Percentiles rank a stretch among this genome's conserved stretches.
These are phyloP conservation scores for Calonectria leucothoes DNA, from an alignment of 2,329 filamentous ascomycete genomes.

Conservation along the genomic window DNA sequence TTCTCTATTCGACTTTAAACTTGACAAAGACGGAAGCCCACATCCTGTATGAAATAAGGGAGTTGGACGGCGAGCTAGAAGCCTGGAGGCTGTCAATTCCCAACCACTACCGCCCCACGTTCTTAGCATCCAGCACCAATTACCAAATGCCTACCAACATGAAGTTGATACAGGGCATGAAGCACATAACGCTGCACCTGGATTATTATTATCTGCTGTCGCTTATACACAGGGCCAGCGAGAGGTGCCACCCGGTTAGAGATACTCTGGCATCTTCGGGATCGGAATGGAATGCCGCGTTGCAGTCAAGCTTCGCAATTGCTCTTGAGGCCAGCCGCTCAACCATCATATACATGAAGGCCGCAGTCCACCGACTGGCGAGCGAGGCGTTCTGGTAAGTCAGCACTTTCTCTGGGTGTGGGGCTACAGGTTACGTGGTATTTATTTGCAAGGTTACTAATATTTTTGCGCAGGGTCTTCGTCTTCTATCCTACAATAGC, in stretches of 20 bases:
- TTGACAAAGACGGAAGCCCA: slow-evolving; percentile 65
- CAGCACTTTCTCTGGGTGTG: neutral
- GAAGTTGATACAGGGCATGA: slow-evolving; percentile 54
- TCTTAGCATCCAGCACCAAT: slow-evolving; percentile 51
- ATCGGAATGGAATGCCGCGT: slow-evolving; percentile 52
- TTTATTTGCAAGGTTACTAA: neutral
- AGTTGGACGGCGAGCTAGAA: slow-evolving; percentile 68
- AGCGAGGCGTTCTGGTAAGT: slow-evolving; percentile 63
- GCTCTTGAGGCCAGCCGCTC: slow-evolving; percentile 68
- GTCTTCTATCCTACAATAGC: slow-evolving; percentile 69
- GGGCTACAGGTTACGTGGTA: neutral
- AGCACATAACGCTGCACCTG: slow-evolving; percentile 60
- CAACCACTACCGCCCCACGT: slow-evolving; percentile 55
- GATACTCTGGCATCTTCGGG: slow-evolving; percentile 20
- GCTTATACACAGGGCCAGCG: slow-evolving; percentile 66
- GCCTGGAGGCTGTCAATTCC: slow-evolving; percentile 64
- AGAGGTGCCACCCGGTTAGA: slow-evolving; percentile 52
- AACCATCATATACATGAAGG: slow-evolving; percentile 60
- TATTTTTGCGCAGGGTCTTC: slow-evolving; percentile 54
- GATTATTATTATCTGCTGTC: slow-evolving; percentile 68
- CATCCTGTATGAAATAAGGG: slow-evolving; percentile 64
- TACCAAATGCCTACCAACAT: slow-evolving; percentile 41
- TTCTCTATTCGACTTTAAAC: slow-evolving; percentile 62
- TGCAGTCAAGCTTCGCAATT: slow-evolving; percentile 64
- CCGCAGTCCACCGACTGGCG: slow-evolving; percentile 54